Evolutionary conservation across 495 filamentous ascomycete species (phyloP).

Genomic region (Xylaria grammica): DNA sequence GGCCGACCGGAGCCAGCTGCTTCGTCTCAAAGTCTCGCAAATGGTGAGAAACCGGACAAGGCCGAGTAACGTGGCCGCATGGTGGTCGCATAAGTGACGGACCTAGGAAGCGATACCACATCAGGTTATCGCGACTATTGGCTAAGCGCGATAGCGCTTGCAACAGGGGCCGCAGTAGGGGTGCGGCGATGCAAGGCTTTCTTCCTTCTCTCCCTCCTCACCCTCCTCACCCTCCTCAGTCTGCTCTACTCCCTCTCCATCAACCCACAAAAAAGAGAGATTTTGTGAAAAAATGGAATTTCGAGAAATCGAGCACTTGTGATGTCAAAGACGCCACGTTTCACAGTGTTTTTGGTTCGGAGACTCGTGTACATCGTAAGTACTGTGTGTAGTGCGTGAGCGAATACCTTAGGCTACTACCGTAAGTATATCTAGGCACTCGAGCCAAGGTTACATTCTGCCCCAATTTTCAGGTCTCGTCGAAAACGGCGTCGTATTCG

Average conservation of each 20-base stretch:
- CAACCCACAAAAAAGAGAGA: not conserved
- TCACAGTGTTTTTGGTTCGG: not conserved
- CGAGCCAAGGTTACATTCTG: constrained; percentile 9
- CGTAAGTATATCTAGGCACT: no score
- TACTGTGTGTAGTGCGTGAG: not conserved
- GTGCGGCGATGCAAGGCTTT: constrained; percentile 29
- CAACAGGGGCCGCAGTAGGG: not conserved
- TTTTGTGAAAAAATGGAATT: constrained; percentile 2
- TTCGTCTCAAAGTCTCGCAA: not conserved
- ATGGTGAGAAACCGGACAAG: constrained; percentile 1
- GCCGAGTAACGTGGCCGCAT: constrained; percentile 12
- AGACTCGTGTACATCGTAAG: not conserved
- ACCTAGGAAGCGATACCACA: constrained; percentile 5
- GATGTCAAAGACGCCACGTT: not conserved
- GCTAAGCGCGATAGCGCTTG: constrained; percentile 23
- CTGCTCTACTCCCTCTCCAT: not conserved
- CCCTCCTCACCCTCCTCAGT: not conserved
- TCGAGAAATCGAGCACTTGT: not conserved
- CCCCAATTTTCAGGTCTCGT: not conserved
- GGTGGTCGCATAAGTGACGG: constrained; percentile 13
- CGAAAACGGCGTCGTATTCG: not conserved
- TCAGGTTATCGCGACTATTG: constrained; percentile 20
- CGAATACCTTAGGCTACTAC: no score
- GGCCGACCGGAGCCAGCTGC: constrained; percentile 10
- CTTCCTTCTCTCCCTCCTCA: not conserved